Evolutionary conservation across 495 filamentous ascomycete species (phyloP).

Genomic region (Neurospora sp.): DNA sequence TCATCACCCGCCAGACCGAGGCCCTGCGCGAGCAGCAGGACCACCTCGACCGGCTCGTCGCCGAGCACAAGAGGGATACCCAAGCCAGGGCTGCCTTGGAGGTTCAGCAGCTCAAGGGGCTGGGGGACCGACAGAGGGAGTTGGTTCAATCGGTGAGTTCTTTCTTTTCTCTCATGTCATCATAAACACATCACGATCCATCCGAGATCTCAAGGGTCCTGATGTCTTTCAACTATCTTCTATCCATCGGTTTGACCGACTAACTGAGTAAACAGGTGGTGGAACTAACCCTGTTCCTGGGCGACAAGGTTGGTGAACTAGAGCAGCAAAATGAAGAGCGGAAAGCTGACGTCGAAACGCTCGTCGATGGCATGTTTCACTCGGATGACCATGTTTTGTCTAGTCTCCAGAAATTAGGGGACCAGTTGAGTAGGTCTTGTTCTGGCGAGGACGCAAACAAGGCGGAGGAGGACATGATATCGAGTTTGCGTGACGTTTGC

Average conservation of each 20-base stretch:
- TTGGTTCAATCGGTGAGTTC: slow-evolving; percentile 20
- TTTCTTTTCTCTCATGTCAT: neutral
- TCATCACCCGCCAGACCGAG: slow-evolving; percentile 37
- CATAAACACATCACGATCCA: neutral
- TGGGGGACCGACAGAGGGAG: slow-evolving; percentile 22
- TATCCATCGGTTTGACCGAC: neutral
- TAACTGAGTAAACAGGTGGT: slow-evolving; percentile 19
- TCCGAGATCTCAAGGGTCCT: neutral
- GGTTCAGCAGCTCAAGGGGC: slow-evolving; percentile 17
- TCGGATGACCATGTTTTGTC: slow-evolving; percentile 38
- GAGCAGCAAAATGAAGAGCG: slow-evolving; percentile 24
- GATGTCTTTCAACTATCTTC: neutral
- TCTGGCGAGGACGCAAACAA: slow-evolving; percentile 21
- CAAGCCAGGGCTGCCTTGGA: slow-evolving; percentile 22
- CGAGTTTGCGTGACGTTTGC: slow-evolving; percentile 33
- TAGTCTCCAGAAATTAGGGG: slow-evolving; percentile 39
- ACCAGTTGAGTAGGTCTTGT: slow-evolving; percentile 20
- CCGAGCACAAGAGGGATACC: slow-evolving; percentile 10
- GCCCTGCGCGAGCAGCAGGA: slow-evolving; percentile 30
- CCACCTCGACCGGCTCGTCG: slow-evolving; percentile 28
- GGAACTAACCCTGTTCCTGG: slow-evolving; percentile 29
- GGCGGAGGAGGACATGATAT: slow-evolving; percentile 24
- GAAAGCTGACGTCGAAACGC: slow-evolving; percentile 19
- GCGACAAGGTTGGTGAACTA: slow-evolving; percentile 28
- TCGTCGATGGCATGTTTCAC: slow-evolving; percentile 25